Evolutionary conservation across 2,329 filamentous ascomycete species (phyloP).

Genomic region (Calonectria henricotiae): DNA sequence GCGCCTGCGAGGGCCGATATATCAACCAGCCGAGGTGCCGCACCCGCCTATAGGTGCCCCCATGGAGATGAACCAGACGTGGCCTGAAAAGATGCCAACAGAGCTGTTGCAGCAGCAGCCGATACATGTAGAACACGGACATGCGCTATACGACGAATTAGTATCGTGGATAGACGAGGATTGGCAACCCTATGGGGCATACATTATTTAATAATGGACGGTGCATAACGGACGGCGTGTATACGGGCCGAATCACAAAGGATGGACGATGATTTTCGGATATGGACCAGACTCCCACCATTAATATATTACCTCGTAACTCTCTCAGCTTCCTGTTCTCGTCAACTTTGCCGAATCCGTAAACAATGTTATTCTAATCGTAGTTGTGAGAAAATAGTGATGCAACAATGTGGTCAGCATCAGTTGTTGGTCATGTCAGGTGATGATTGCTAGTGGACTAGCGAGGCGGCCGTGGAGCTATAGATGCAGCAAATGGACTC

Average conservation of each 20-base stretch:
- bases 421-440: slow-evolving; percentile 12
- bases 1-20: slow-evolving; percentile 53
- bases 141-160: slow-evolving; percentile 58
- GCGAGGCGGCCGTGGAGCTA: slow-evolving; percentile 1
- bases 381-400: slow-evolving; percentile 13
- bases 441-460: slow-evolving; percentile 22
- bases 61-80: slow-evolving; percentile 47
- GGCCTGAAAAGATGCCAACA: slow-evolving; percentile 43
- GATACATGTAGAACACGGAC: slow-evolving; percentile 54
- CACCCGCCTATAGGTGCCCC: slow-evolving; percentile 31
- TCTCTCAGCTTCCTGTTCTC: not conserved
- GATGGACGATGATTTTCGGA: not conserved
- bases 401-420: slow-evolving; percentile 23
- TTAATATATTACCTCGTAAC: slow-evolving; percentile 7
- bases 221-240: not conserved
- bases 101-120: slow-evolving; percentile 49
- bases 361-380: slow-evolving; percentile 8
- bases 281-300: slow-evolving; percentile 1
- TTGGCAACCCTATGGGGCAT: slow-evolving; percentile 55
- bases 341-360: not conserved
- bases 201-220: slow-evolving; percentile 44
- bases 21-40: slow-evolving; percentile 40
- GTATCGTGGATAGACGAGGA: slow-evolving; percentile 60
- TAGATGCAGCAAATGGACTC: not conserved
- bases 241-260: slow-evolving; percentile 4